These are phyloP conservation scores for Casaregolazyma suthepensis DNA, from an alignment of 1,139 yeast genomes.

Conservation along the genomic window DNA sequence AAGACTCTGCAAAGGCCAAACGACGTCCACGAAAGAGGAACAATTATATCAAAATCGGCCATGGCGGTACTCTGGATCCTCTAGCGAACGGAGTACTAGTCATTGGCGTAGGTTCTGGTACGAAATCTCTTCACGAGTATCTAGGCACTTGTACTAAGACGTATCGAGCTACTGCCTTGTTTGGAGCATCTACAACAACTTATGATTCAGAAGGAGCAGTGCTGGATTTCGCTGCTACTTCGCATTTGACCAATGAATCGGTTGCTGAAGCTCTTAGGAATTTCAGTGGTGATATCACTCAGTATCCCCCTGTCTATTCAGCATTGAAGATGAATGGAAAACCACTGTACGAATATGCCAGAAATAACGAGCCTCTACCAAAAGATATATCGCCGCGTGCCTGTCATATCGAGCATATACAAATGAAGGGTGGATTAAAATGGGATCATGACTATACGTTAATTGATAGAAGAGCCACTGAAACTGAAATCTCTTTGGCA, in stretches of 20 bases:
- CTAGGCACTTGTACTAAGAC: constrained; percentile 59
- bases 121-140: constrained; percentile 69
- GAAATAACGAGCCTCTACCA: constrained; percentile 83
- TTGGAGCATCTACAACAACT: constrained; percentile 89
- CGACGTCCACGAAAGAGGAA: constrained; percentile 45
- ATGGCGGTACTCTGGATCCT: constrained; percentile 97
- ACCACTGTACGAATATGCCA: constrained; percentile 89
- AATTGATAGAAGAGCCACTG: constrained; percentile 31
- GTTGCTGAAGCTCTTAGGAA: constrained; percentile 48
- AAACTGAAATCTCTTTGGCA: constrained; percentile 29
- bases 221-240: constrained; percentile 49
- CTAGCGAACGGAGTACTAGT: constrained; percentile 90
- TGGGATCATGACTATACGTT: constrained; percentile 50
- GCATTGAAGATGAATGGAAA: constrained; percentile 94
- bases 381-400: constrained; percentile 70
- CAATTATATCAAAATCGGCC: constrained; percentile 78
- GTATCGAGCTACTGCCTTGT: constrained; percentile 76
- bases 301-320: constrained; percentile 92
- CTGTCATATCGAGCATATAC: constrained; percentile 53
- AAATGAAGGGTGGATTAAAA: constrained; percentile 49
- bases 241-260: constrained; percentile 52
- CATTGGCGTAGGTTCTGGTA: constrained; percentile 85
- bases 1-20: constrained; percentile 16
- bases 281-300: constrained; percentile 73
- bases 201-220: constrained; percentile 91